These are phyloP conservation scores for Volvox carteri DNA, from an alignment of 163 green algal genomes.

Conservation along the genomic window DNA sequence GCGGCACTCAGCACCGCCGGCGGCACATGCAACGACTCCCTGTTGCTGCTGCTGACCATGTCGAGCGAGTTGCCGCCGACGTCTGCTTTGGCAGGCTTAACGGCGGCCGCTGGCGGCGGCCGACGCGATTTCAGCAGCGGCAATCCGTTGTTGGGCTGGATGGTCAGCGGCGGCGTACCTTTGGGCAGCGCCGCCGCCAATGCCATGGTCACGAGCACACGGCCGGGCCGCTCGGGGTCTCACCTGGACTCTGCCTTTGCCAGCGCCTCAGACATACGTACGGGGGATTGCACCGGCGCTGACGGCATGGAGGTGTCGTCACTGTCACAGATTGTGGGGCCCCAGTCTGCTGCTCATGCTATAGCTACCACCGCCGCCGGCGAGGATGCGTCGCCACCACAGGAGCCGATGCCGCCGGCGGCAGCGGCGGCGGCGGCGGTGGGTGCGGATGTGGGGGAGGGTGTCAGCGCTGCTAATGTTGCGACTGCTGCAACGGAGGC, in stretches of 20 bases:
- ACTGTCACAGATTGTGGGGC: too few species aligned
- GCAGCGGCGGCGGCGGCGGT: neutral
- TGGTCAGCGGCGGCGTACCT: conserved; percentile 4
- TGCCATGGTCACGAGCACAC: neutral
- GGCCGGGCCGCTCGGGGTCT: neutral
- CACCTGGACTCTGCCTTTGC: neutral
- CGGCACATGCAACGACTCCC: neutral
- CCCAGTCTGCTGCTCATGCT: too few species aligned
- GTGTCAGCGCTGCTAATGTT: neutral
- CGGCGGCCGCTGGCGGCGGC: neutral
- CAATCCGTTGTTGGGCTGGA: conserved; percentile 1
- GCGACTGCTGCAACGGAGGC: neutral
- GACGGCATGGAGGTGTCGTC: too few species aligned
- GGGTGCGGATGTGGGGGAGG: neutral
- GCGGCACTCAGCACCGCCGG: neutral
- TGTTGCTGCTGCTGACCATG: neutral
- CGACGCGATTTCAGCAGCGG: neutral
- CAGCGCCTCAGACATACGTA: neutral
- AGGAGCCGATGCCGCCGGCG: neutral
- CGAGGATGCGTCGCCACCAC: too few species aligned
- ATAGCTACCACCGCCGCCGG: too few species aligned
- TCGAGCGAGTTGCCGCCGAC: neutral
- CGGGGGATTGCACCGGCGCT: neutral
- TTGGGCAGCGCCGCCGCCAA: neutral
- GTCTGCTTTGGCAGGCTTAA: neutral